These are phyloP conservation scores for Firmiana major DNA, from an alignment of 345 rosid species.

Conservation along the genomic window DNA sequence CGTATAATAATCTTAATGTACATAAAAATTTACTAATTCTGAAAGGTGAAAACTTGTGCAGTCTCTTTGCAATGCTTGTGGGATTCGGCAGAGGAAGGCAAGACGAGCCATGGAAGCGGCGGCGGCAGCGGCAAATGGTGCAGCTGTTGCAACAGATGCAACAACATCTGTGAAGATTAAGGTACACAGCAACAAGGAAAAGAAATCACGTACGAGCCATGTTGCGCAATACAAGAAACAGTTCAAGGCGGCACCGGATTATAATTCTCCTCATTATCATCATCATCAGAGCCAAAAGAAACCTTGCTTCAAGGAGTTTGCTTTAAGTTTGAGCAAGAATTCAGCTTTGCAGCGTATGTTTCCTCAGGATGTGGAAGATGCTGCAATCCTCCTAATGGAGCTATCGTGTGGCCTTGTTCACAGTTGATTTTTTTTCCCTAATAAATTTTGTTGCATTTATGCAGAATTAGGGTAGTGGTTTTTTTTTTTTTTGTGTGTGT, in stretches of 20 bases:
- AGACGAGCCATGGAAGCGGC: slow-evolving; percentile 59
- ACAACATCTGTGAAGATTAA: slow-evolving; percentile 26
- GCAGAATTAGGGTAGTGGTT: background rate
- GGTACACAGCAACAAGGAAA: slow-evolving; percentile 39
- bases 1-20: background rate
- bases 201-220: slow-evolving; percentile 32
- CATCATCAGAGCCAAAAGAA: slow-evolving; percentile 21
- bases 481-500: background rate
- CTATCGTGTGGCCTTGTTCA: slow-evolving; percentile 48
- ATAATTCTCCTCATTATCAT: background rate
- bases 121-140: slow-evolving; percentile 14
- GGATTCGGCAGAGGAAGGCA: slow-evolving; percentile 88
- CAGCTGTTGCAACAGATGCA: slow-evolving; percentile 2
- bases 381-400: slow-evolving; percentile 57
- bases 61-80: slow-evolving; percentile 95
- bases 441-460: slow-evolving; percentile 5
- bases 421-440: background rate
- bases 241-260: slow-evolving; percentile 15
- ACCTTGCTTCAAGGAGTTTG: slow-evolving; percentile 36
- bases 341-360: slow-evolving; percentile 36
- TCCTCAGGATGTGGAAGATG: slow-evolving; percentile 52
- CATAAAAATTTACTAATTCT: background rate
- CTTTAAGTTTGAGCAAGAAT: slow-evolving; percentile 32
- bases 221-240: slow-evolving; percentile 31
- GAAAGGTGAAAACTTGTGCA: slow-evolving; percentile 21